Base-by-base conservation (phyloP, 2,329 filamentous ascomycete species). In the Davidsoniella eucalypti region DNA sequence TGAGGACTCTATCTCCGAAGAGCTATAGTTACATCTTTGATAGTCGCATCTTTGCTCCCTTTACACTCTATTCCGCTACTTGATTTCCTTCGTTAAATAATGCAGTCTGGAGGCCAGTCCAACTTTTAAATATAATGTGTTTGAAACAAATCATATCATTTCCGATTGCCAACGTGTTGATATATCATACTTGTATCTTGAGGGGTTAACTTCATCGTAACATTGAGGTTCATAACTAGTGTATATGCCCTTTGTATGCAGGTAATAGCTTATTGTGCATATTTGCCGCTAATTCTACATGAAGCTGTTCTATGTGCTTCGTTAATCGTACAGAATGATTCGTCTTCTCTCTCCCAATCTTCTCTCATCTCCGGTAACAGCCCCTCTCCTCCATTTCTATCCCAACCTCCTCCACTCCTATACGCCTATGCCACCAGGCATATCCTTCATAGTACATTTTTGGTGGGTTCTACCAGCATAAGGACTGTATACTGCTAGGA, bases 251-350 rank as follows among this genome's bases (percentile, higher is more conserved):
- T 33, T 33, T 33, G 29, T 33, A 44, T 49, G 33, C 39, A 52
- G 44, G 33, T 44, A 40, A 16, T 44, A 12, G 29, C 29, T 52
- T 25, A 48, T 49, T 47, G 50, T 52, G 45, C 50, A 49, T 48
- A 49, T 52, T 50, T 48, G 43, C 44, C 44, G 38, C 42, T 49
- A 50, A 50, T 53, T 50, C 51, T 53, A 53, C 47, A 53, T 48
- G 51, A 53, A 50, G 51, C 44, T 44, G 23, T 53, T 49, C 25
- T 50, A 50, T 53, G 50, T 21, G 51, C 51, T 50, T 47, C 51
- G 44, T 53, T 53, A 53, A 53, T 53, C 51, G 51, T 53, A 53
- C 51, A 53, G 42, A 50, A 49, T 49, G 38, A 44, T 49, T 49
- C 25, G 33, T 40, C 33, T n/a, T n/a, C 46, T 48, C 37, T 40